Evolutionary conservation across 2,329 filamentous ascomycete species (phyloP).

Genomic region (Colletotrichum cuscutae): DNA sequence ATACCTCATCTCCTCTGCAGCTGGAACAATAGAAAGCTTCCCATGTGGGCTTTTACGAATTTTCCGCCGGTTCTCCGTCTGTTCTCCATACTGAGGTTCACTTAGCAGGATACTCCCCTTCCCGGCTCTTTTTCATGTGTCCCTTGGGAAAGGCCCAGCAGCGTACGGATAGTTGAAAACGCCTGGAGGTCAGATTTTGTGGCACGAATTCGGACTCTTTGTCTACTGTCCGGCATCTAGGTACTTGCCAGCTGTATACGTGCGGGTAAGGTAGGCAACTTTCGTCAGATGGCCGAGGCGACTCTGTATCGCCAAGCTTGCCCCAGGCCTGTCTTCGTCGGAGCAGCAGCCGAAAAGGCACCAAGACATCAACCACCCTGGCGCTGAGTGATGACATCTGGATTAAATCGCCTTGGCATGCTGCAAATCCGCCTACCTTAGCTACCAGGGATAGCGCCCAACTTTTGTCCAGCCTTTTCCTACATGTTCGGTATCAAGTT

Average conservation of each 20-base stretch:
- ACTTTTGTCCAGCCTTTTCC: background rate
- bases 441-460: background rate
- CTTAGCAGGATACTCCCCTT: too few species aligned
- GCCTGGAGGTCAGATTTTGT: background rate
- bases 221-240: background rate
- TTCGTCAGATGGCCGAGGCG: background rate
- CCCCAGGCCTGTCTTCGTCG: slow-evolving; percentile 1
- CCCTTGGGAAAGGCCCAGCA: too few species aligned
- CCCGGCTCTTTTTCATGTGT: too few species aligned
- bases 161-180: too few species aligned
- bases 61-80: background rate
- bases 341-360: background rate
- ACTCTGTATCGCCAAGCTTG: background rate
- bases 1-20: background rate
- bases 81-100: background rate
- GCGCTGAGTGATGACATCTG: background rate
- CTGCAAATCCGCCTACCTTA: background rate
- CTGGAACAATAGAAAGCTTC: background rate
- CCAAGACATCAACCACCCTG: background rate
- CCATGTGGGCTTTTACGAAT: background rate
- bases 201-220: background rate
- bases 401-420: background rate
- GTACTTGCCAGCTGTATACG: background rate
- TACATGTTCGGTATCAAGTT: background rate
- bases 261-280: background rate